Conservation (phyloP, 345 rosid species). For the Mallotus nudiflorus region DNA sequence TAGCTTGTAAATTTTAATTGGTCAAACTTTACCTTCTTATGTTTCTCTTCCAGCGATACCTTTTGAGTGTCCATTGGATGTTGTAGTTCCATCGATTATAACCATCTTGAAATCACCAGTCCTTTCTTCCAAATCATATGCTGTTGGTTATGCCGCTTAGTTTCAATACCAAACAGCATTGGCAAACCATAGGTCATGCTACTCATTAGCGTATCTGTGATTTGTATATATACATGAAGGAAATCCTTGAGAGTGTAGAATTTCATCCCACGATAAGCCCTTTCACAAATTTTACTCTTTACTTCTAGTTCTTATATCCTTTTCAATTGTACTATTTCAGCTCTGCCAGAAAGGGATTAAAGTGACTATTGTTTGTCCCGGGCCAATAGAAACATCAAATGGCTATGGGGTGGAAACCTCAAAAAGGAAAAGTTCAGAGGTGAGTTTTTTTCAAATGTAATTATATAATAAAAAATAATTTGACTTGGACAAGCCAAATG, state of each 20-base stretch:
- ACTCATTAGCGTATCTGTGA: too few species aligned
- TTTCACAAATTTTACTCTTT: not conserved
- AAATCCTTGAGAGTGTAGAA: not conserved
- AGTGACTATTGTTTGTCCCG: slow-evolving; percentile 94
- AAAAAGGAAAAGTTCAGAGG: slow-evolving; percentile 54
- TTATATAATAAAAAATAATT: not conserved
- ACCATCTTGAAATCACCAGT: too few species aligned
- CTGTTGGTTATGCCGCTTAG: too few species aligned
- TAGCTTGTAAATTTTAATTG: not conserved
- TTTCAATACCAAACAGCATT: too few species aligned
- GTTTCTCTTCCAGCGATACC: not conserved
- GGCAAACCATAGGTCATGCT: too few species aligned
- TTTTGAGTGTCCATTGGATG: not conserved
- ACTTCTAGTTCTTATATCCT: slow-evolving; percentile 1
- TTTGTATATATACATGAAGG: not conserved
- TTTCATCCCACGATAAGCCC: not conserved
- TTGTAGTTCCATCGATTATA: not conserved
- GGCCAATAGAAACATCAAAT: slow-evolving; percentile 76
- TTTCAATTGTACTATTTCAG: slow-evolving; percentile 40
- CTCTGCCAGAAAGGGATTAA: slow-evolving; percentile 78
- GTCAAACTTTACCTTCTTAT: not conserved
- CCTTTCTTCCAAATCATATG: too few species aligned
- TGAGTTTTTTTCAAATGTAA: slow-evolving; percentile 17
- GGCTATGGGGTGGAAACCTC: slow-evolving; percentile 56
- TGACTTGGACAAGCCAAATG: not conserved